Percentiles rank a stretch among this genome's conserved stretches.
Conservation (phyloP, 495 filamentous ascomycete genomes). For the Xylaria castorea region DNA sequence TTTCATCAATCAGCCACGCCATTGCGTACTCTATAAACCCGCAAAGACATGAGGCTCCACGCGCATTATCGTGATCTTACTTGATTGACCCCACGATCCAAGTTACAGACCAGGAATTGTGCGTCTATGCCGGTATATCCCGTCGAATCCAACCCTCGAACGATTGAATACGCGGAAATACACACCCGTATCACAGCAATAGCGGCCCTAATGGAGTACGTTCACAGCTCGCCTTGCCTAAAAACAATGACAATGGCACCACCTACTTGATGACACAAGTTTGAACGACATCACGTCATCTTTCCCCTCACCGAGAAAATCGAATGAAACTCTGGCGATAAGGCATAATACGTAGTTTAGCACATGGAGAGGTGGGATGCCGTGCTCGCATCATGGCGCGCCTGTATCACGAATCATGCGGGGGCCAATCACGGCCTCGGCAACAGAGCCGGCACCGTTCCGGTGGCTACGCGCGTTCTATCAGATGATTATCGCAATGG, state of each 20-base stretch:
- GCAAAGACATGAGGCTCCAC: background rate
- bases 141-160: background rate
- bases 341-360: background rate
- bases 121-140: background rate
- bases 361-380: constrained; percentile 16
- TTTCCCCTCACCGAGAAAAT: constrained; percentile 16
- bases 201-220: background rate
- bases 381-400: constrained; percentile 36
- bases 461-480: background rate
- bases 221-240: background rate
- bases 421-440: constrained; percentile 34
- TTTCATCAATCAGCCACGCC: constrained; percentile 1
- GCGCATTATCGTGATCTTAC: background rate
- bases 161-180: background rate
- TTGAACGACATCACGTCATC: constrained; percentile 22
- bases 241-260: background rate
- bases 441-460: constrained; percentile 11
- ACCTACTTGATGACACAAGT: constrained; percentile 17
- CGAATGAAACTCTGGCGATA: constrained; percentile 21
- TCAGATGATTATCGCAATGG: background rate
- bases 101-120: background rate
- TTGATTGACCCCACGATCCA: constrained; percentile 1
- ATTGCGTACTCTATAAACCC: background rate
- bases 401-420: constrained; percentile 39
- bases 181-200: background rate